Evolutionary conservation across 2,329 filamentous ascomycete species (phyloP), one percentile per base, ranked within the genome.

Genomic region (Penicillium rolfsii): DNA sequence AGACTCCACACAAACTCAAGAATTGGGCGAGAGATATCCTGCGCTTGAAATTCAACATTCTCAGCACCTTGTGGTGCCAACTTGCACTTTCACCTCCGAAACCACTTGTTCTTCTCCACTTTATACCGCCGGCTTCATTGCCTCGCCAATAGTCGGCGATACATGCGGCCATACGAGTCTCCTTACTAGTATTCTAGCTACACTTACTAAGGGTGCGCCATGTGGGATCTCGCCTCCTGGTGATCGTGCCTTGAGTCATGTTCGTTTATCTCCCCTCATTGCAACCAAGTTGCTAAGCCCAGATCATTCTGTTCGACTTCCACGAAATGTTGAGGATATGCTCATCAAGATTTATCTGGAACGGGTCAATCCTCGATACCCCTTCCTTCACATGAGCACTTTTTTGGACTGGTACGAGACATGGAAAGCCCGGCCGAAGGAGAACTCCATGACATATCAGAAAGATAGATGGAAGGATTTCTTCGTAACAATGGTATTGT

Each of bases 281-380:
- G 41, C 38, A 38, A n/a, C 30, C 9, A 40, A 46, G 5, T 12
- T 30, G 28, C 30, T 26, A 7, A 19, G 46, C 3, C 24, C 41
- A 12, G 24, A 45, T 45, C 30, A 24, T 49, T n/a, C 28, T 24
- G 7, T 41, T 26, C 33, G 33, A 33, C 53, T 64, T 49, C 55
- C 60, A 50, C 40, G 40, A n/a, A 33, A 55, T 35, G 19, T 40
- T 16, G 50, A 56, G 54, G 52, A 60, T 58, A 12, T 55, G 1
- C 43, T 60, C 12, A 43, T 64, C 11, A 38, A 60, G 28, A 48
- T 63, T 16, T 64, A 66, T 33, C 45, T 65, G 19, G 60, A 66
- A 52, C 28, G 62, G 48, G 64, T 66, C 11, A 66, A 66, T 11
- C 64, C 62, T 16, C 59, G 62, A 33, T 66, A 66, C 48, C 64